Evolutionary conservation across 139 green algal genomes (phyloP).

Genomic region (Chlorella sp.): DNA sequence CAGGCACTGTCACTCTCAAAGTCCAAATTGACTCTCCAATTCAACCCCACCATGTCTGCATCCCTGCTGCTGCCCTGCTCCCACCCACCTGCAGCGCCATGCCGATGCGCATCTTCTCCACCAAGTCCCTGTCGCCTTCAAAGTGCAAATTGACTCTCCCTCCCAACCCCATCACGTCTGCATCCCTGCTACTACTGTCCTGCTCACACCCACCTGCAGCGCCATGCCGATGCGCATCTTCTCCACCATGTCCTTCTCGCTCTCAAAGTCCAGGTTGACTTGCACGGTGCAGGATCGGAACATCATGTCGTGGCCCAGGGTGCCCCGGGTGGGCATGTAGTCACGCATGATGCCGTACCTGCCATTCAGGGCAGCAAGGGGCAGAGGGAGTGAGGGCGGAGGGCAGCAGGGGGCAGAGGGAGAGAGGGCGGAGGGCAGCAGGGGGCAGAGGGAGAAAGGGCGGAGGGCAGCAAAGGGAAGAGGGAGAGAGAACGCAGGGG

Average conservation of each 20-base stretch:
- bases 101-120: slow-evolving; percentile 86
- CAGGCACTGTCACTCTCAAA: too few relatives aligned
- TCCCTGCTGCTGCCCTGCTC: not conserved
- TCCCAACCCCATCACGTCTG: too few relatives aligned
- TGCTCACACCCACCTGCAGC: slow-evolving; percentile 56
- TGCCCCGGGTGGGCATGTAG: slow-evolving; percentile 95
- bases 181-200: not conserved
- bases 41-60: not conserved
- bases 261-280: slow-evolving; percentile 98
- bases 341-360: slow-evolving; percentile 78
- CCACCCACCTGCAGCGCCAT: slow-evolving; percentile 80
- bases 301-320: slow-evolving; percentile 98
- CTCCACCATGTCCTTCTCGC: slow-evolving; percentile 96
- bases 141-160: too few relatives aligned
- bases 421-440: not conserved
- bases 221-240: slow-evolving; percentile 96
- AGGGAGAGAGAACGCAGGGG: too few relatives aligned
- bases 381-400: not conserved
- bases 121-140: not conserved
- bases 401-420: not conserved
- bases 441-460: not conserved
- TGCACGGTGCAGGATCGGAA: slow-evolving; percentile 98
- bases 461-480: not conserved
- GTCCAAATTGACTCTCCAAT: too few relatives aligned
- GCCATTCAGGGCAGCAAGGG: too few relatives aligned